phyloP scores from a whole-genome alignment of 495 filamentous ascomycete genomes.

The Coniosporium apollinis region DNA sequence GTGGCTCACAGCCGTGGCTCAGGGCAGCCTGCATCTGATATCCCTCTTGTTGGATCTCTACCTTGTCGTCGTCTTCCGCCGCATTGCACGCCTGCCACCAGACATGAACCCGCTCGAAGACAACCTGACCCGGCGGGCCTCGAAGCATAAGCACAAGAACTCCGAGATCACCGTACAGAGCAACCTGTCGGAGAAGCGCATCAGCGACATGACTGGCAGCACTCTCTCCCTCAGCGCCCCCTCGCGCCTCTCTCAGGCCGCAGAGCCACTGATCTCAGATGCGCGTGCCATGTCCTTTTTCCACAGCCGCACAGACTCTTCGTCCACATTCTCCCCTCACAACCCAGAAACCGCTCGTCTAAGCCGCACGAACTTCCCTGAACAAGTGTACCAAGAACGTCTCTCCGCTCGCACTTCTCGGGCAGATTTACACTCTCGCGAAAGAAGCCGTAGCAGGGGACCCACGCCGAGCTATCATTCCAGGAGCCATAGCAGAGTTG shows the following conservation, averaged over 20 bases:
- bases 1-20: slow-evolving; percentile 43
- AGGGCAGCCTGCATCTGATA: slow-evolving; percentile 49
- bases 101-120: slow-evolving; percentile 88
- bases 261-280: slow-evolving; percentile 37
- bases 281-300: slow-evolving; percentile 56
- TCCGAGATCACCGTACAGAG: slow-evolving; percentile 53
- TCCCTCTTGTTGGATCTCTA: slow-evolving; percentile 54
- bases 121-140: slow-evolving; percentile 52
- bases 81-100: slow-evolving; percentile 63
- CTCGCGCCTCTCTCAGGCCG: slow-evolving; percentile 30
- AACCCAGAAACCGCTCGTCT: slow-evolving; percentile 2
- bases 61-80: slow-evolving; percentile 57
- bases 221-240: slow-evolving; percentile 22
- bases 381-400: slow-evolving; percentile 31
- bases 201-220: slow-evolving; percentile 27
- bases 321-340: background rate
- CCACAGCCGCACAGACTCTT: slow-evolving; percentile 38
- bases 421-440: slow-evolving; percentile 20
- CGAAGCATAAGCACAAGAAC: slow-evolving; percentile 52
- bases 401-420: slow-evolving; percentile 28
- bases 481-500: too few species aligned
- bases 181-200: slow-evolving; percentile 25
- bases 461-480: too few species aligned
- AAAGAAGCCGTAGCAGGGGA: too few species aligned
- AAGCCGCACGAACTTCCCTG: slow-evolving; percentile 33